Conservation (phyloP, 1,139 yeast genomes). For the Sugiyamaella neomexicana region DNA sequence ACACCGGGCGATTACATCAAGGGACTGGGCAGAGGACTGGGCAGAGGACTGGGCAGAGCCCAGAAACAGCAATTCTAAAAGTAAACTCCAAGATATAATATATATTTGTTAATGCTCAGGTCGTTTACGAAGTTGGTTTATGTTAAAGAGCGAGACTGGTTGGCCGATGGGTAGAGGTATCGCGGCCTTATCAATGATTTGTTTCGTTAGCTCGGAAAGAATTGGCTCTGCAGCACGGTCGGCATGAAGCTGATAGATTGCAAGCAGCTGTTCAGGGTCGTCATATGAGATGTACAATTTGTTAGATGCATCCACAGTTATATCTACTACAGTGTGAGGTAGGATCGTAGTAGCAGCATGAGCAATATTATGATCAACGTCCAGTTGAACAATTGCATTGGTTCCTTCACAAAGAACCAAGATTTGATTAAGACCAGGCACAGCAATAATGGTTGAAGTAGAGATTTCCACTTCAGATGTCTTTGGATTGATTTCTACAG, state of each 20-base stretch:
- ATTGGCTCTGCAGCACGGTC: slow-evolving; percentile 14
- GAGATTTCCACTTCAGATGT: slow-evolving; percentile 13
- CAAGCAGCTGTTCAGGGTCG: slow-evolving; percentile 41
- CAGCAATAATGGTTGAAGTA: slow-evolving; percentile 10
- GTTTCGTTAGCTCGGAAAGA: slow-evolving; percentile 30
- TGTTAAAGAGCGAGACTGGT: slow-evolving; percentile 63
- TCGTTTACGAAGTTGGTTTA: slow-evolving; percentile 71
- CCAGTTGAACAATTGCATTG: slow-evolving; percentile 27
- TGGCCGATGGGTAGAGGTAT: slow-evolving; percentile 43
- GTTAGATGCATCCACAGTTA: slow-evolving; percentile 38
- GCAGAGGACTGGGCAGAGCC: slow-evolving; percentile 6
- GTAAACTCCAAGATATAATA: neutral
- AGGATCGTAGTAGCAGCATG: slow-evolving; percentile 30
- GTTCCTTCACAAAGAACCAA: slow-evolving; percentile 28
- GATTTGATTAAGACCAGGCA: slow-evolving; percentile 27
- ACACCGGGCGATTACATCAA: neutral
- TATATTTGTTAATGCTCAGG: slow-evolving; percentile 58
- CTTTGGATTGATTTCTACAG: slow-evolving; percentile 14
- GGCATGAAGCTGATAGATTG: slow-evolving; percentile 39
- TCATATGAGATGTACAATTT: slow-evolving; percentile 52
- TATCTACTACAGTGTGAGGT: slow-evolving; percentile 39
- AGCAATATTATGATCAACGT: slow-evolving; percentile 27
- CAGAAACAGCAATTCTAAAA: neutral
- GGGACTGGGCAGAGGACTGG: neutral
- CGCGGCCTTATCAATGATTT: slow-evolving; percentile 27